A percentile compares a stretch with the other conserved stretches of the same genome.
Conservation (phyloP, 2,329 filamentous ascomycete species). For the Phoma sp. region DNA sequence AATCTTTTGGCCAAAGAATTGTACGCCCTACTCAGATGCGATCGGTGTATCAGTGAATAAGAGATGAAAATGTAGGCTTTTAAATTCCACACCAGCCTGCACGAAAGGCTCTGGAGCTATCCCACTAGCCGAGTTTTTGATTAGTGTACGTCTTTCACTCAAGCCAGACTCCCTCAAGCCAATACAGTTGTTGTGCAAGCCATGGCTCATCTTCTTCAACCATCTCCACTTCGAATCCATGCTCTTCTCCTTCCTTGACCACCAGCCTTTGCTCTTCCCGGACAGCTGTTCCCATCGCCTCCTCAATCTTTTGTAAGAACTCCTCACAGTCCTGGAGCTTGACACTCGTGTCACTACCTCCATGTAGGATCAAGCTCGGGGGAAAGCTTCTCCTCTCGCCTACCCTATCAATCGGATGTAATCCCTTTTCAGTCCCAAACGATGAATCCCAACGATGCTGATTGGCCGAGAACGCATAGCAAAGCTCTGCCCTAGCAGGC, state of each 20-base stretch:
- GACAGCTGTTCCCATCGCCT: slow-evolving; percentile 1
- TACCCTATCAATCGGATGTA: slow-evolving; percentile 17
- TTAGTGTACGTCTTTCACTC: background rate
- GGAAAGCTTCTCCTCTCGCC: slow-evolving; percentile 1
- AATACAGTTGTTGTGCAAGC: slow-evolving; percentile 10
- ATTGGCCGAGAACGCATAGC: slow-evolving; percentile 6
- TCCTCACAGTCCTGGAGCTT: slow-evolving; percentile 15
- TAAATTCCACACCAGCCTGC: too few species aligned
- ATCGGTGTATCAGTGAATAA: too few species aligned
- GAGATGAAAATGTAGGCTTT: too few species aligned
- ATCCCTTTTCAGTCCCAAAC: background rate
- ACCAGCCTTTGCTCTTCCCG: background rate
- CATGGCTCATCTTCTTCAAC: slow-evolving; percentile 14
- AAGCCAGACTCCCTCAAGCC: slow-evolving; percentile 11
- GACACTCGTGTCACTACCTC: slow-evolving; percentile 4
- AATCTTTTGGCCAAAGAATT: too few species aligned
- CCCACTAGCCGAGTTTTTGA: too few species aligned
- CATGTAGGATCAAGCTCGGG: slow-evolving; percentile 16
- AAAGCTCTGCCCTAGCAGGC: slow-evolving; percentile 1
- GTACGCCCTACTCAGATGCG: too few species aligned
- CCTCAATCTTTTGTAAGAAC: slow-evolving; percentile 9
- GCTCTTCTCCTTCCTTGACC: slow-evolving; percentile 8
- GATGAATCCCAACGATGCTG: slow-evolving; percentile 4
- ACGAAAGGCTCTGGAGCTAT: too few species aligned
- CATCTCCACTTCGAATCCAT: slow-evolving; percentile 19